Evolutionary conservation across 352 stramenopile species (phyloP), one percentile per base, ranked within the genome.

Genomic region (Phytophthora sp.): DNA sequence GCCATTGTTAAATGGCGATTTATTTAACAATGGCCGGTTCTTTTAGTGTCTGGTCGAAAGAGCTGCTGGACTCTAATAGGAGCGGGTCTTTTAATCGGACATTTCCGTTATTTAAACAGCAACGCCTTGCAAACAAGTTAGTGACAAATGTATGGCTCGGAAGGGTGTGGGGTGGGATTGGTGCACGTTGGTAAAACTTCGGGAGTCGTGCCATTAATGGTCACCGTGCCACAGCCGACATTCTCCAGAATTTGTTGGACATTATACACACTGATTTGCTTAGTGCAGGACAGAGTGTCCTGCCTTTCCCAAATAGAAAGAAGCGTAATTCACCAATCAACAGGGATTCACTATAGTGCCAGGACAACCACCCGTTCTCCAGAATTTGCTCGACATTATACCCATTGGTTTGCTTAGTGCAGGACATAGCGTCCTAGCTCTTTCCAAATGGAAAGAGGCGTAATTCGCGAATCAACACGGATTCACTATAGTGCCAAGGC

Each of bases 191-290:
- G n/a, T n/a, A n/a, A n/a, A n/a, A n/a, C n/a, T n/a, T n/a, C n/a
- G n/a, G n/a, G n/a, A n/a, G n/a, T n/a, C n/a, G n/a, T n/a, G n/a
- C n/a, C n/a, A n/a, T n/a, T n/a, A n/a, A n/a, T n/a, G n/a, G n/a
- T n/a, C n/a, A n/a, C n/a, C n/a, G n/a, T n/a, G n/a, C n/a, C n/a
- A n/a, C n/a, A n/a, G n/a, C n/a, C n/a, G n/a, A n/a, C n/a, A n/a
- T 54, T 54, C 46, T 54, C 27, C 46, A 39, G 46, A 42, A 35
- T 54, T 26, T 41, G 27, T 20, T 15, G 46, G 24, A 41, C 29
- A 20, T 38, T 42, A 9, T 27, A 36, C 16, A 7, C 21, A 41
- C 41, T 45, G 15, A 8, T 35, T 20, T 30, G 13, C 12, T 23
- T 36, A 33, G n/a, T 55, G 29, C 33, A 21, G 49, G 5, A 33